Percentiles rank a stretch among this genome's conserved stretches.
These are phyloP conservation scores for Pestalotiopsis sp. DNA, from an alignment of 2,329 filamentous ascomycete species.

Conservation along the genomic window DNA sequence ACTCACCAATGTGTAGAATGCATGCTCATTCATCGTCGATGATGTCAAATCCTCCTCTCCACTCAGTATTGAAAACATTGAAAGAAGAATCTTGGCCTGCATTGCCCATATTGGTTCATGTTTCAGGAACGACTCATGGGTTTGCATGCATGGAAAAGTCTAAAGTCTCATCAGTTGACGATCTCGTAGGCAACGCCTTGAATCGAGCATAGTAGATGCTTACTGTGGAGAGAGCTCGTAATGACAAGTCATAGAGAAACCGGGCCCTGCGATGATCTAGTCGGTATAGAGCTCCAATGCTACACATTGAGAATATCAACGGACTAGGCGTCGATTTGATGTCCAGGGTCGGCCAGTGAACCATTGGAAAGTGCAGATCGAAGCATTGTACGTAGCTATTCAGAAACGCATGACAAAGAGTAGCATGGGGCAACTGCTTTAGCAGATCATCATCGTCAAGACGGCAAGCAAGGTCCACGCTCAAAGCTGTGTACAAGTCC, in stretches of 20 bases:
- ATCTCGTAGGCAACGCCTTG: not conserved
- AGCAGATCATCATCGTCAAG: not conserved
- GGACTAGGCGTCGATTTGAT: not conserved
- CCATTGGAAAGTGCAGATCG: not conserved
- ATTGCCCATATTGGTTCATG: not conserved
- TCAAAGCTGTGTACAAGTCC: not conserved
- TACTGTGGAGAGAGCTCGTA: not conserved
- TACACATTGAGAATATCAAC: conserved; percentile 1
- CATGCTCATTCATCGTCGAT: not conserved
- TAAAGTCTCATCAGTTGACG: not conserved
- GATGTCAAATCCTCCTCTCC: not conserved
- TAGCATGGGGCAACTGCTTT: not conserved
- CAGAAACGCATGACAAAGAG: not conserved
- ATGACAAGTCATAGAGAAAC: not conserved
- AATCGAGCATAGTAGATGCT: not conserved
- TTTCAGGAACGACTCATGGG: not conserved
- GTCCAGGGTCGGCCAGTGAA: not conserved
- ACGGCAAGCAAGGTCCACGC: not conserved
- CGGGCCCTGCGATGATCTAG: not conserved
- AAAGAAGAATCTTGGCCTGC: not conserved
- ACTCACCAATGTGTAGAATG: not conserved
- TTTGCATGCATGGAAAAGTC: not conserved
- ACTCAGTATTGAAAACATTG: not conserved
- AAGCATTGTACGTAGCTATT: not conserved
- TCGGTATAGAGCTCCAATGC: conserved; percentile 3